Evolutionary conservation across 176 grass and related monocot species (phyloP).

Genomic region (Chrysopogon serrulatus): DNA sequence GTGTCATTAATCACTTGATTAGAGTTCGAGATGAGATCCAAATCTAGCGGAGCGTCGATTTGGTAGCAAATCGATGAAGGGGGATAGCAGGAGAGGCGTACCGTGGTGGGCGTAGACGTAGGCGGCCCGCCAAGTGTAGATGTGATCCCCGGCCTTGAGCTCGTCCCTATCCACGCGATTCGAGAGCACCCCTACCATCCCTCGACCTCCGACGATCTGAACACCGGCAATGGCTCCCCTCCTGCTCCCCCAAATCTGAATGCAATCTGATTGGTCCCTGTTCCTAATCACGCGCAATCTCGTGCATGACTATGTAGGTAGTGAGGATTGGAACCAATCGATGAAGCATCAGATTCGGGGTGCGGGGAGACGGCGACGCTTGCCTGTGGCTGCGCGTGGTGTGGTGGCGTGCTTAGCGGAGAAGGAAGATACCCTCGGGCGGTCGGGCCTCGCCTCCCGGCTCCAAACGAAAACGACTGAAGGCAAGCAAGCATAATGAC

Average conservation of each 20-base stretch:
- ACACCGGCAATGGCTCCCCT: not conserved
- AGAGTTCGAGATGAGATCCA: not conserved
- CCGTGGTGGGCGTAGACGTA: slow-evolving; percentile 89
- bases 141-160: slow-evolving; percentile 73
- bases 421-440: not conserved
- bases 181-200: slow-evolving; percentile 49
- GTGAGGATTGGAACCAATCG: not conserved
- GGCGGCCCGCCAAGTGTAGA: slow-evolving; percentile 71
- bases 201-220: not conserved
- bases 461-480: not conserved
- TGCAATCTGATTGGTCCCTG: not conserved
- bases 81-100: not conserved
- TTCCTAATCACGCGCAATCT: not conserved
- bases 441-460: not conserved
- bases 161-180: slow-evolving; percentile 55
- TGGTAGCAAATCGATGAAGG: not conserved
- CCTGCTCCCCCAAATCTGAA: not conserved
- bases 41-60: not conserved
- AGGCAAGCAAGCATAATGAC: not conserved
- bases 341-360: not conserved
- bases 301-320: not conserved
- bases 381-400: not conserved
- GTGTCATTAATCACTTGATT: not conserved
- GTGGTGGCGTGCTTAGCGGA: not conserved
- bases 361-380: not conserved